Base-by-base conservation (phyloP, 768 basidiomycete genomes). In the Cystofilobasidium capitatum region DNA sequence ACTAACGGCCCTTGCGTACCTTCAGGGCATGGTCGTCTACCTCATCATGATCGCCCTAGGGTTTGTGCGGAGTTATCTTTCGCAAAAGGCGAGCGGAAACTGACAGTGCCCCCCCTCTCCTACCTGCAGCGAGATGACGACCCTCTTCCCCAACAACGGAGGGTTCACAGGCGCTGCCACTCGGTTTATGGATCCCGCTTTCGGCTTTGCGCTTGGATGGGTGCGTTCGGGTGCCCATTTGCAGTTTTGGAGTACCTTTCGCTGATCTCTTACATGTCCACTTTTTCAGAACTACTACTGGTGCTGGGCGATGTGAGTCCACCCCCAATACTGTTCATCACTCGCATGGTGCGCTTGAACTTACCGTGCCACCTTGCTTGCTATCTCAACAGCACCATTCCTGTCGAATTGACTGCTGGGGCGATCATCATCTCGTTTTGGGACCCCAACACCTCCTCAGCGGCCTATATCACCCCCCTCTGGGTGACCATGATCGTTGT, bases 351-450 rank as follows among this genome's bases (percentile, higher is more conserved):
- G n/a, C n/a, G n/a, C n/a, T n/a, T n/a, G n/a, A n/a, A n/a, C n/a
- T n/a, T n/a, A n/a, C n/a, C n/a, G n/a, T n/a, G n/a, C n/a, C n/a
- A n/a, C n/a, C n/a, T n/a, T n/a, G n/a, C n/a, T n/a, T n/a, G n/a
- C n/a, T n/a, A n/a, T n/a, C n/a, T n/a, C n/a, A n/a, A n/a, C n/a
- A n/a, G n/a, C n/a, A n/a, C n/a, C n/a, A n/a, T n/a, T n/a, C n/a
- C n/a, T n/a, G n/a, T 36, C 42, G 58, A 47, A 40, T 51, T 70
- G 51, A 55, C 67, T 33, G 57, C 72, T 1, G 84, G 86, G 12
- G 81, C 83, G 16, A 81, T 89, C 60, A 76, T 91, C 13, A 79
- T 89, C 65, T 80, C 82, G 8, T 89, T 85, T 78, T 89, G 88
- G 88, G 70, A 68, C 33, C 65, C 69, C 44, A 57, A n/a, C 22